Percentiles rank a stretch among this genome's conserved stretches.
Conservation (phyloP, 2,329 filamentous ascomycete genomes). For the Coniochaeta pulveracea region DNA sequence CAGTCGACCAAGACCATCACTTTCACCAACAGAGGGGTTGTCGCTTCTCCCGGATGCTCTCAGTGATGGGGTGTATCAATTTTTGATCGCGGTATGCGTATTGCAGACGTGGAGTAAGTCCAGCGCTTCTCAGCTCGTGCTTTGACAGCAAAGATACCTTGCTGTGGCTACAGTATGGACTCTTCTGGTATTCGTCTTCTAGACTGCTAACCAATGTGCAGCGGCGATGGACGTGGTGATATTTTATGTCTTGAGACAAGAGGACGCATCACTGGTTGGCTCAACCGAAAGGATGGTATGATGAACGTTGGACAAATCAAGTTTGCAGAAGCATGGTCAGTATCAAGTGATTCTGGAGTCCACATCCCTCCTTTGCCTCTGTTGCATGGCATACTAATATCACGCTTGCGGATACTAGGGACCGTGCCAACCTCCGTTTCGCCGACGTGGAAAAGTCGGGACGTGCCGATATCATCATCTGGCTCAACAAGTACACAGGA, state of each 20-base stretch:
- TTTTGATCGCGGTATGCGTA: conserved; percentile 6
- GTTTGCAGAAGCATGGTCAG: background rate
- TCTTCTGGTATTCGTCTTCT: too few relatives aligned
- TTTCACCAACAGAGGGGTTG: conserved; percentile 3
- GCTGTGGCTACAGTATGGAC: too few relatives aligned
- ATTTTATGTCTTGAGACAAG: background rate
- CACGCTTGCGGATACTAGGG: background rate
- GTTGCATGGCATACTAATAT: too few relatives aligned
- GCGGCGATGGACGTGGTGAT: conserved; percentile 2
- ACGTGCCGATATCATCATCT: conserved; percentile 1
- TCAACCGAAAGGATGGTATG: background rate
- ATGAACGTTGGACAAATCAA: background rate
- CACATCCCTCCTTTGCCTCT: too few relatives aligned
- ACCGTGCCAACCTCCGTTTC: conserved; percentile 1
- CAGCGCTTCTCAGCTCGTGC: too few relatives aligned
- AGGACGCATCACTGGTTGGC: background rate
- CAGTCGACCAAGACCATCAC: conserved; percentile 2
- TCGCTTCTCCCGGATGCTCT: background rate
- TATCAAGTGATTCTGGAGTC: too few relatives aligned
- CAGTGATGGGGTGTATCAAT: conserved; percentile 6
- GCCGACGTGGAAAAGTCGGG: conserved; percentile 1
- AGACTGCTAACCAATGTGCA: too few relatives aligned
- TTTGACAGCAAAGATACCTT: background rate
- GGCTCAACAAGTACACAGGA: conserved; percentile 1
- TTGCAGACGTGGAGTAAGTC: conserved; percentile 7